Base-by-base conservation (phyloP, 371 early-diverging fungal species). In the Mortierella sp. region DNA sequence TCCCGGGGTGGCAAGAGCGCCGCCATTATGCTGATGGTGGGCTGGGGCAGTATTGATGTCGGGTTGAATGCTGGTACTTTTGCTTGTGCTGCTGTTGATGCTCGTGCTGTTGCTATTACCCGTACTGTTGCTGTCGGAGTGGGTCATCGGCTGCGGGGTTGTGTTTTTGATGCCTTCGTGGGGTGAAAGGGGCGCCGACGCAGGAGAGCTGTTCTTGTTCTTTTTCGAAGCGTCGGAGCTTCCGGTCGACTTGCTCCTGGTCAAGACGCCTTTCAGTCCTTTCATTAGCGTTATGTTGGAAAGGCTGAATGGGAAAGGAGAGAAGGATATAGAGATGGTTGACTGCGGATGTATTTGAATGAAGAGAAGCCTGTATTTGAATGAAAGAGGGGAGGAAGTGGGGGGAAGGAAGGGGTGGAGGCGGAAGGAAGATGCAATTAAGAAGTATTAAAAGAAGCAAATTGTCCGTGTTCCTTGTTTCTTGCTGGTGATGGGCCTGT, bases 231-330 rank as follows among this genome's bases (percentile, higher is more conserved):
- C 34, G 28, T 51, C 52, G 3, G 48, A 50, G 49, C 76, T 57
- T 71, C 69, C n/a, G 62, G 72, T 64, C 65, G 83, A 71, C 65
- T 60, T 66, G 34, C 52, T 49, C 53, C 70, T 55, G 19, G 70
- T 43, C 49, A 73, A 50, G 60, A 67, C 63, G 39, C 68, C 68
- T 70, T 82, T 81, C 54, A 62, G 30, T 31, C 37, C 57, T 41
- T 50, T 60, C 57, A 75, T 63, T 32, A 61, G 37, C 37, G 37
- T 34, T 11, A 34, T 34, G 37, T 34, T 34, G 37, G 11, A 14
- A 34, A 14, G 37, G 37, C 11, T 37, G 4, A 23, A 14, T 11
- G 30, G 12, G 46, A 19, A 17, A 24, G 11, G 42, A 12, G 30
- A 14, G 34, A 42, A 15, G 11, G 39, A 61, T 46, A 57, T 31